These are phyloP conservation scores for Ceratobasidium sp. DNA, from an alignment of 1,284 basidiomycete genomes.

Conservation along the genomic window DNA sequence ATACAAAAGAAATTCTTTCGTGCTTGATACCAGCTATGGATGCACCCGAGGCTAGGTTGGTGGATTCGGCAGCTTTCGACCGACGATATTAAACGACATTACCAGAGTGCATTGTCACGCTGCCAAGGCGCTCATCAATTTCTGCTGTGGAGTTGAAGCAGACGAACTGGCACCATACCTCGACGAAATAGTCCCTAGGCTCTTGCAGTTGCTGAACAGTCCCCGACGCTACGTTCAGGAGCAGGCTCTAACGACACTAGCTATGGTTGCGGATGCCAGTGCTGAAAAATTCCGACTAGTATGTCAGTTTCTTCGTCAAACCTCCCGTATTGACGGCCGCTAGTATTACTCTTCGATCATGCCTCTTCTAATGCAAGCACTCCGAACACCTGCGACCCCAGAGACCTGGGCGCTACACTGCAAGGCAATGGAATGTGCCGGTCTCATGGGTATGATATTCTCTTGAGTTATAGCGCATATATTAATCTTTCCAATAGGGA, in stretches of 20 bases:
- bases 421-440: conserved; percentile 87
- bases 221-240: conserved; percentile 74
- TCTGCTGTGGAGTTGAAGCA: conserved; percentile 82
- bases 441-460: conserved; percentile 67
- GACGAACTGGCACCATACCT: conserved; percentile 75
- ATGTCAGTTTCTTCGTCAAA: conserved; percentile 40
- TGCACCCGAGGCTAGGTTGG: conserved; percentile 75
- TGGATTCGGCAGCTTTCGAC: background rate
- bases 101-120: conserved; percentile 83
- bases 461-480: background rate
- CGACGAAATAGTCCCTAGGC: conserved; percentile 74
- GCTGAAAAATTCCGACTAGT: conserved; percentile 56
- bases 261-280: conserved; percentile 84
- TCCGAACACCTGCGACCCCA: conserved; percentile 69
- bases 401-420: conserved; percentile 72
- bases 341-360: conserved; percentile 78
- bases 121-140: conserved; percentile 85
- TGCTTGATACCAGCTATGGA: conserved; percentile 76
- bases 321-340: no score
- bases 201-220: conserved; percentile 63
- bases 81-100: background rate
- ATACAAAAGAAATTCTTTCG: conserved; percentile 70
- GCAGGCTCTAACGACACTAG: conserved; percentile 81
- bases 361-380: conserved; percentile 74
- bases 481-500: conserved; percentile 58